A percentile compares a stretch with the other conserved stretches of the same genome.
These are phyloP conservation scores for Mentha longifolia DNA, from an alignment of 257 asterid species.

Conservation along the genomic window DNA sequence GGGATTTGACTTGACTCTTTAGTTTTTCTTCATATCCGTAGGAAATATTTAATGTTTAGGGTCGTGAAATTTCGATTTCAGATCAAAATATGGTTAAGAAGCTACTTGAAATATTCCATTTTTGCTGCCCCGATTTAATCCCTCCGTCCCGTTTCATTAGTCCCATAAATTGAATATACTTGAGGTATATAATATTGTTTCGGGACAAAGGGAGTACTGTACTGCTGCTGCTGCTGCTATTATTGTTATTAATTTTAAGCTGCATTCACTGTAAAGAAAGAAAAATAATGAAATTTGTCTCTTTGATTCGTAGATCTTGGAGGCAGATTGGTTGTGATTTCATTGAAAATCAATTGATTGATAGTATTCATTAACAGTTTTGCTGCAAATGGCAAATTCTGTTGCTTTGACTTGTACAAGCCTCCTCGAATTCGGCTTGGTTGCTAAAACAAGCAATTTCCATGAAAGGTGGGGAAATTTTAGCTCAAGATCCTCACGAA, in stretches of 20 bases:
- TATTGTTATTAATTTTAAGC: not conserved
- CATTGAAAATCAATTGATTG: constrained; percentile 4
- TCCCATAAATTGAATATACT: too few relatives aligned
- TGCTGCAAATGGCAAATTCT: constrained; percentile 47
- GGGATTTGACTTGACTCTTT: constrained; percentile 19
- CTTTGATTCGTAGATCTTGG: not conserved
- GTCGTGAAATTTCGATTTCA: not conserved
- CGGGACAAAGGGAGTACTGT: too few relatives aligned
- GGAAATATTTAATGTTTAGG: too few relatives aligned
- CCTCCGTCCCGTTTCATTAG: too few relatives aligned
- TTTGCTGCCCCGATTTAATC: constrained; percentile 7
- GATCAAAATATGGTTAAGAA: not conserved
- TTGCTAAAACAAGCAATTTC: constrained; percentile 31
- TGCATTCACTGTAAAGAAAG: not conserved
- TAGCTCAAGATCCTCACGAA: constrained; percentile 41
- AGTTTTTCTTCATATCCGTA: not conserved
- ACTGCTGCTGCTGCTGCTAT: not conserved
- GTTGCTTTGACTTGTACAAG: constrained; percentile 44
- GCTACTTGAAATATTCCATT: not conserved
- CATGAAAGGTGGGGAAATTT: constrained; percentile 21
- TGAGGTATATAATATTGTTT: too few relatives aligned
- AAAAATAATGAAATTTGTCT: not conserved
- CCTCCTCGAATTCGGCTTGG: constrained; percentile 37
- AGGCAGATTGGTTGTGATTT: constrained; percentile 12
- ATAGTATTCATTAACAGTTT: not conserved